Evolutionary conservation across 805 yeast genomes (phyloP), one percentile per base, ranked within the genome.

Genomic region (Metschnikowia orientalis): DNA sequence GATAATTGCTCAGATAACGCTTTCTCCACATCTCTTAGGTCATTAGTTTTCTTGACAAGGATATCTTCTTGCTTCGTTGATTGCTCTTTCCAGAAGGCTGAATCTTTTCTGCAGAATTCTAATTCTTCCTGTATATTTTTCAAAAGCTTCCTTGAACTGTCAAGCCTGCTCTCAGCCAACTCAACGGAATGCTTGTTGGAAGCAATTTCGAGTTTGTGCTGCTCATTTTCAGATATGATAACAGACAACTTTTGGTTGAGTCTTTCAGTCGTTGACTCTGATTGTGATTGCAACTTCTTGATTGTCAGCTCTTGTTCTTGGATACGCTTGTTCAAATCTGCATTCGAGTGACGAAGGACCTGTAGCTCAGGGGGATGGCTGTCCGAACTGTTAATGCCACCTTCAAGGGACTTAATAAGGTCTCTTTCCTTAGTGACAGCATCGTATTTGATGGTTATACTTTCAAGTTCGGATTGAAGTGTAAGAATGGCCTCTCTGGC

Each of bases 401-500:
- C 30, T 24, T 27, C 19, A 24, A 42, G 26, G 3, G 37, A 37
- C 50, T 77, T 69, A 46, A 79, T 69, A 61, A 78, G 74, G 45
- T 88, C 94, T 35, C 88, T 72, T 53, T 85, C 94, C 40, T 77
- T 71, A 4, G 69, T 59, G 2, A 75, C 67, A 2, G 81, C 70
- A 8, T 66, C 72, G 26, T 79, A 54, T 50, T 74, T 76, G 2
- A 68, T 50, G 41, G 73, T 75, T 7, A 76, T 50, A 11, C 70
- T 61, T 13, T 68, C 63, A 23, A 83, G 59, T 42, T 80, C 78
- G 10, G 75, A 73, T 52, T 80, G 78, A 30, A 83, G 59, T 1
- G 79, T 72, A 17, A 73, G 42, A 16, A 83, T 79, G 1, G 88
- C 87, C 18, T 77, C 78, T 41, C 75, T 75, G 0, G 90, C 89